These are phyloP conservation scores for Leishmania guyanensis DNA, from an alignment of 208 protist species.

Conservation along the genomic window DNA sequence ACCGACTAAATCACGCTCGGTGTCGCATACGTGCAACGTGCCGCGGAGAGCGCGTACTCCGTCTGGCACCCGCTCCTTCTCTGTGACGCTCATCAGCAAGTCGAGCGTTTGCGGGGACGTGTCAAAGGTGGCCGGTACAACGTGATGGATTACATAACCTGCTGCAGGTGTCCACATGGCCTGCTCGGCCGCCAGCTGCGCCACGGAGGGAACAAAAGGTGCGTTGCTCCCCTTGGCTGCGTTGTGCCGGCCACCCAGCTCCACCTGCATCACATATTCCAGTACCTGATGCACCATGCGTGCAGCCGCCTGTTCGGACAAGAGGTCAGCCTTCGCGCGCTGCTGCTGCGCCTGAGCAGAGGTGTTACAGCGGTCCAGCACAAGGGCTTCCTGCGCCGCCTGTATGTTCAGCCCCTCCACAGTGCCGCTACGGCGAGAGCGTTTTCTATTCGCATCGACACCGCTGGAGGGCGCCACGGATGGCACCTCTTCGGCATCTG, in stretches of 20 bases:
- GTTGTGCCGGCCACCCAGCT: constrained; percentile 70
- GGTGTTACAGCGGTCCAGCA: constrained; percentile 27
- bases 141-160: constrained; percentile 41
- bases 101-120: constrained; percentile 9
- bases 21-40: constrained; percentile 48
- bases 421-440: constrained; percentile 16
- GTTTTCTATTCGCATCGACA: constrained; percentile 1
- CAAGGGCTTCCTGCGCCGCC: constrained; percentile 29
- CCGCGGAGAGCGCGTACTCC: constrained; percentile 48
- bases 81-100: constrained; percentile 26
- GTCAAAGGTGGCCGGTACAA: constrained; percentile 28
- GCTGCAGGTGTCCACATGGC: constrained; percentile 36
- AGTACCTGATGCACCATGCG: constrained; percentile 54
- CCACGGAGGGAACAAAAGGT: constrained; percentile 23
- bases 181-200: constrained; percentile 43
- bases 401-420: constrained; percentile 35
- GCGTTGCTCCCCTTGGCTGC: constrained; percentile 31
- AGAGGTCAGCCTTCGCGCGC: constrained; percentile 21
- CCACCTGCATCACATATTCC: constrained; percentile 61
- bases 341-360: constrained; percentile 26
- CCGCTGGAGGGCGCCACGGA: neutral
- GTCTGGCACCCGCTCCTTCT: constrained; percentile 37
- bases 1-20: constrained; percentile 54
- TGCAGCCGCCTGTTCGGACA: constrained; percentile 35
- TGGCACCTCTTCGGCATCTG: neutral